Base-by-base conservation (phyloP, 2,329 filamentous ascomycete genomes). In the Botryotinia globosa region DNA sequence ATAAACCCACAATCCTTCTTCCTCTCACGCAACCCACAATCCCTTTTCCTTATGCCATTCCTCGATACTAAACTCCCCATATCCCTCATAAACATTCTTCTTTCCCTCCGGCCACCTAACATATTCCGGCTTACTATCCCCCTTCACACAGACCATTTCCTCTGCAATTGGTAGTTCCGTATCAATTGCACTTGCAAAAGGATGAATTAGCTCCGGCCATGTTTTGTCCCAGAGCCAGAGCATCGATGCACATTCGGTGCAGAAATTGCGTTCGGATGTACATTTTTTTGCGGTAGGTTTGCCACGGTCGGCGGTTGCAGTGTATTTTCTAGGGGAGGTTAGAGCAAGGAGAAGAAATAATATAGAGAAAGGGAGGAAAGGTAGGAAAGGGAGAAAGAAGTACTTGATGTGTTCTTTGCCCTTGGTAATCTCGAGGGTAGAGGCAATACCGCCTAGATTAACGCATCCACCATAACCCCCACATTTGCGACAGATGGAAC, bases 181-280 rank as follows among this genome's bases (percentile, higher is more conserved):
- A 77, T 85, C 84, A 74, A 86, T 85, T 32, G 84, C 84, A 14
- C 83, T 83, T 7, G 84, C 83, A 78, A 85, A 86, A 1, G 84
- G 85, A 77, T 85, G 84, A 68, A 85, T 84, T 69, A 85, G 71
- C 74, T 85, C 83, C 0, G 84, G 84, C 83, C 83, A 85, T 25
- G 82, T 79, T 32, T 81, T 78, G 75, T 85, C 84, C 82, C 82
- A 85, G 6, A 85, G 75, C 84, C 84, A 85, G 9, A 85, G 77
- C 83, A 85, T 85, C 8, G 81, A 80, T 66, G 83, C 82, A 77
- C 84, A 86, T 67, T 83, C 83, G 4, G 81, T 82, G 76, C 83
- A 85, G 74, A 85, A 86, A 75, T 80, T 84, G 18, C 84, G 80
- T 77, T 85, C 83, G 0, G 83, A 85, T 0, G 79, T 81, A 74